Conservation (phyloP, 1,284 basidiomycete genomes). For the Vanrija sp. region DNA sequence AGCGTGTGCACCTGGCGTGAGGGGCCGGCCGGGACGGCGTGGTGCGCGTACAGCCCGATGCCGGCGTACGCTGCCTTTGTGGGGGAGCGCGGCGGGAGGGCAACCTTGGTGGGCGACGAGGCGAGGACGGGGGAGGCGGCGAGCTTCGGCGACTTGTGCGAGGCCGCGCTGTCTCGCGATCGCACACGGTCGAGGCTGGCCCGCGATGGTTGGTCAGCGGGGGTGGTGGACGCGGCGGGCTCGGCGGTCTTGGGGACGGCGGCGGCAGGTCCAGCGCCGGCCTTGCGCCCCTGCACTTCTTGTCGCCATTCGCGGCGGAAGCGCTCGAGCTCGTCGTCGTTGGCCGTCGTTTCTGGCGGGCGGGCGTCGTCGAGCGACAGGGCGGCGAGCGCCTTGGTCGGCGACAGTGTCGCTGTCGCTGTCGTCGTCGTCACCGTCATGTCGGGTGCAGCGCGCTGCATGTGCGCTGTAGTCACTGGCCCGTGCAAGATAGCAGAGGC, state of each 20-base stretch:
- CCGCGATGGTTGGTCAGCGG: neutral
- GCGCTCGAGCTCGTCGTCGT: conserved; percentile 57
- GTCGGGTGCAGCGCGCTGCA: too few species aligned
- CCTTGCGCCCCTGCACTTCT: conserved; percentile 54
- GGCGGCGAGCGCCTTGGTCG: neutral
- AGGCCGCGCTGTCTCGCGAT: too few species aligned
- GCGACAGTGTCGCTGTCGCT: neutral
- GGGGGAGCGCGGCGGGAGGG: neutral
- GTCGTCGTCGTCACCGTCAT: too few species aligned
- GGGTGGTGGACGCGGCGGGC: neutral
- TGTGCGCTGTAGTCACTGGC: too few species aligned
- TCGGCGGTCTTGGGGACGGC: conserved; percentile 7
- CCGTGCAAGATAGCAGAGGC: too few species aligned
- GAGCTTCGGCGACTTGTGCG: too few species aligned
- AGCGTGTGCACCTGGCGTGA: conserved; percentile 4
- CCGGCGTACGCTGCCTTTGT: neutral
- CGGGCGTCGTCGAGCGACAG: conserved; percentile 1
- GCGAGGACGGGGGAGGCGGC: too few species aligned
- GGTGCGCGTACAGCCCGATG: conserved; percentile 3
- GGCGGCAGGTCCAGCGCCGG: conserved; percentile 12
- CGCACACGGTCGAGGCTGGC: neutral
- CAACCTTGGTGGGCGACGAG: neutral
- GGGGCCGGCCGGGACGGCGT: conserved; percentile 12
- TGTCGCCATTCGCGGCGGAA: conserved; percentile 72
- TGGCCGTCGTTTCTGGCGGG: neutral